These are phyloP conservation scores for Mimosa bimucronata DNA, from an alignment of 306 rosid genomes.

Conservation along the genomic window DNA sequence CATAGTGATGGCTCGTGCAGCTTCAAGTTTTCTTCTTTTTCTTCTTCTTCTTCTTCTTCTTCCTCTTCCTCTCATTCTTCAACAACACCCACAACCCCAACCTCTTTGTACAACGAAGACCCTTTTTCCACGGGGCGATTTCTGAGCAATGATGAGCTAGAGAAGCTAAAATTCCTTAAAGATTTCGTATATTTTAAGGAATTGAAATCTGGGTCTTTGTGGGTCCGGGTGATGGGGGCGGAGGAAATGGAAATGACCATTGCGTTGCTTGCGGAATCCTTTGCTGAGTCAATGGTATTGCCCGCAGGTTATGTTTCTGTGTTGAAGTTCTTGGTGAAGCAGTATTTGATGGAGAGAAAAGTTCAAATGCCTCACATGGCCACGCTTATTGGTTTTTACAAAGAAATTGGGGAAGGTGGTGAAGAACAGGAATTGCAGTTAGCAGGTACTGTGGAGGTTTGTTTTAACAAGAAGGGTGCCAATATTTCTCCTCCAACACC, in stretches of 20 bases:
- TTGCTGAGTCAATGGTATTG: slow-evolving; percentile 74
- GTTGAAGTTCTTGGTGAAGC: slow-evolving; percentile 67
- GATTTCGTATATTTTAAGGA: slow-evolving; percentile 54
- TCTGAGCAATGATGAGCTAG: slow-evolving; percentile 63
- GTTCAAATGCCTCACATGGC: slow-evolving; percentile 72
- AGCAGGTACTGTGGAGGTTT: slow-evolving; percentile 94
- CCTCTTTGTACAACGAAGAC: slow-evolving; percentile 45
- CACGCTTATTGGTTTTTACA: slow-evolving; percentile 78
- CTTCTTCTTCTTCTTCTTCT: slow-evolving; percentile 42
- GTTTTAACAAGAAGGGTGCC: slow-evolving; percentile 70
- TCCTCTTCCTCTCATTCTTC: slow-evolving; percentile 43
- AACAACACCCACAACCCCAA: neutral
- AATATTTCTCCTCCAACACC: slow-evolving; percentile 81
- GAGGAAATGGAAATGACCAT: slow-evolving; percentile 63
- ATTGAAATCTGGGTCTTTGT: slow-evolving; percentile 69
- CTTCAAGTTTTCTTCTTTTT: slow-evolving; percentile 54
- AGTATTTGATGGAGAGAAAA: slow-evolving; percentile 71
- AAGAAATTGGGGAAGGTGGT: slow-evolving; percentile 33
- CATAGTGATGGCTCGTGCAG: slow-evolving; percentile 24
- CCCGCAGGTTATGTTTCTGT: slow-evolving; percentile 62
- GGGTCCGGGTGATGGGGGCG: slow-evolving; percentile 76
- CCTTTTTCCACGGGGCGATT: slow-evolving; percentile 66
- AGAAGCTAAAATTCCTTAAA: slow-evolving; percentile 58
- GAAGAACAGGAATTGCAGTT: slow-evolving; percentile 41
- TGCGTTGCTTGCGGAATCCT: slow-evolving; percentile 73